These are phyloP conservation scores for Penicillium fimorum DNA, from an alignment of 495 filamentous ascomycete genomes.

Conservation along the genomic window DNA sequence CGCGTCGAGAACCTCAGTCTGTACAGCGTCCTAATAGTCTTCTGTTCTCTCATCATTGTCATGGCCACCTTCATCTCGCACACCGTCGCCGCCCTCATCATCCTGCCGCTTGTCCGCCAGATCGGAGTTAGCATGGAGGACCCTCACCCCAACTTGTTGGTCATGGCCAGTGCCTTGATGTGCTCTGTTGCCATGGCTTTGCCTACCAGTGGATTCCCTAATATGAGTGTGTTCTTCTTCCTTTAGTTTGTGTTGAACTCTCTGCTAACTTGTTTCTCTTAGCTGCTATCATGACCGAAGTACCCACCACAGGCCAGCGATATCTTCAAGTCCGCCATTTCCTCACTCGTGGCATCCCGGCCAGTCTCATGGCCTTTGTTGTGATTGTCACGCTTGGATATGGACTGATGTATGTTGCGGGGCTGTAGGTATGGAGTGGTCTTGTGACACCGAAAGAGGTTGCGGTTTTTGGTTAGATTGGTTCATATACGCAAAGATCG, in stretches of 20 bases:
- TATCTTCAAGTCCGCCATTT: constrained; percentile 95
- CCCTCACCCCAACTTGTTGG: constrained; percentile 89
- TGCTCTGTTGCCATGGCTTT: constrained; percentile 78
- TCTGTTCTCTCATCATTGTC: constrained; percentile 80
- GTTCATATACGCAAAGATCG: neutral
- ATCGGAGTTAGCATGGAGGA: constrained; percentile 82
- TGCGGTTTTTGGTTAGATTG: neutral
- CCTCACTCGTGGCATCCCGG: constrained; percentile 82
- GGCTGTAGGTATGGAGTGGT: constrained; percentile 53
- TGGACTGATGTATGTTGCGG: constrained; percentile 76
- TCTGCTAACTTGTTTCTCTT: constrained; percentile 25
- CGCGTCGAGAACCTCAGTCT: constrained; percentile 75
- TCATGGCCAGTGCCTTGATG: constrained; percentile 79
- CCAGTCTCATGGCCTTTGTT: constrained; percentile 72
- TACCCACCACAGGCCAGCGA: constrained; percentile 81
- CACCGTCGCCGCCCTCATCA: constrained; percentile 93
- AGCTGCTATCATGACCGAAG: constrained; percentile 99
- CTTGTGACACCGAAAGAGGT: neutral
- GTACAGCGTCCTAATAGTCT: constrained; percentile 85
- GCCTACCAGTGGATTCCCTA: constrained; percentile 95
- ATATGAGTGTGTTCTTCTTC: constrained; percentile 80
- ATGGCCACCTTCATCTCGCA: constrained; percentile 98
- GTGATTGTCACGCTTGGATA: constrained; percentile 89
- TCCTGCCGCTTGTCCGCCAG: constrained; percentile 83
- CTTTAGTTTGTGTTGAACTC: constrained; percentile 1